Percentiles rank a stretch among this genome's conserved stretches.
These are phyloP conservation scores for Chytriomyces sp. DNA, from an alignment of 192 early-diverging fungal genomes.

Conservation along the genomic window DNA sequence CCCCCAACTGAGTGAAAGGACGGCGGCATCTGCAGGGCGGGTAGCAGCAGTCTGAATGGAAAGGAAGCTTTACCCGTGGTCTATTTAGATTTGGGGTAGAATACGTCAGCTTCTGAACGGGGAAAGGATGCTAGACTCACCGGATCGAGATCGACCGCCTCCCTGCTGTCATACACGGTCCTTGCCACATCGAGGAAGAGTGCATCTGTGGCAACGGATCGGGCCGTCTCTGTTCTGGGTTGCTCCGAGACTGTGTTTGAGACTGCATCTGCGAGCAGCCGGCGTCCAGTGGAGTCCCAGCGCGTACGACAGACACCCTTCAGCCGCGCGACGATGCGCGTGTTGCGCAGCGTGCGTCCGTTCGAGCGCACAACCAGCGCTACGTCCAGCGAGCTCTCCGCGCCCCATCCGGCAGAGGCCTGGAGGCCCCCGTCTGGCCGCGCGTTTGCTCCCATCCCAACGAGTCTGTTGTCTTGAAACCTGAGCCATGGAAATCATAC, in stretches of 20 bases:
- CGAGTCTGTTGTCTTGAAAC: too few relatives aligned
- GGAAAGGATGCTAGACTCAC: not conserved
- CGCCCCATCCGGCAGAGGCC: too few relatives aligned
- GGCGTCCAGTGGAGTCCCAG: not conserved
- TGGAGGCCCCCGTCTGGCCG: too few relatives aligned
- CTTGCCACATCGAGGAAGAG: not conserved
- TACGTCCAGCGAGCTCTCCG: too few relatives aligned
- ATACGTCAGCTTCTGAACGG: not conserved
- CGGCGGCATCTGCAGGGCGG: not conserved
- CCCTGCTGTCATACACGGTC: not conserved
- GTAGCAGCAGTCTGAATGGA: constrained; percentile 7
- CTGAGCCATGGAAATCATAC: too few relatives aligned
- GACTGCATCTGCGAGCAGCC: not conserved
- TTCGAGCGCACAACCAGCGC: too few relatives aligned
- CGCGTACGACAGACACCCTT: not conserved
- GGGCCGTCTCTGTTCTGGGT: not conserved
- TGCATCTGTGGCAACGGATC: not conserved
- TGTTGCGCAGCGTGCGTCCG: constrained; percentile 9
- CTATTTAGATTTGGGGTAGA: not conserved
- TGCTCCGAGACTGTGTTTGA: too few relatives aligned
- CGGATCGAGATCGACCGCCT: not conserved
- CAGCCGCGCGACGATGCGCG: not conserved
- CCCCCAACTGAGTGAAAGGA: not conserved
- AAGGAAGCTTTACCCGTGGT: not conserved
- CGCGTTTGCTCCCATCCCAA: too few relatives aligned